Base-by-base conservation (phyloP, 1,284 basidiomycete species). In the Sphaerobolus stellatus region DNA sequence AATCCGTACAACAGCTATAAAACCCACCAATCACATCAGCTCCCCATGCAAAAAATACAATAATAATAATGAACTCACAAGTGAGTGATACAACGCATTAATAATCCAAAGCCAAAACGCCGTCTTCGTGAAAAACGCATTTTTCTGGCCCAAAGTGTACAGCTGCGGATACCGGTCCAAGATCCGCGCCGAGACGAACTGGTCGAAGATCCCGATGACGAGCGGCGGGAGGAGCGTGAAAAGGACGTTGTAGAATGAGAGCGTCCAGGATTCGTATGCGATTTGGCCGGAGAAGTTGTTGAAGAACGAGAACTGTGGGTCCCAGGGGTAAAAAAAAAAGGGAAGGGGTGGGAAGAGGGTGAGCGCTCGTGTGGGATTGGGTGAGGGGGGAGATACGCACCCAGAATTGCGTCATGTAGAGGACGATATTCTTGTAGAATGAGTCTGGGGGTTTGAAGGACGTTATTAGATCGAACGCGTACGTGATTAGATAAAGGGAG, bases 271-370 rank as follows among this genome's bases (percentile, higher is more conserved):
- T 74, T 99, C 97, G 70, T 95, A 97, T 47, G 94, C 90, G 60
- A 98, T 95, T 72, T 99, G 96, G 20, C 96, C 97, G 2, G 95
- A 98, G 74, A 98, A 99, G 66, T 94, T 96, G 78, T 97, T 98
- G 80, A 94, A 90, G 79, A 97, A 95, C 38, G 97, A 98, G 71
- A 88, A 99, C 96, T 95, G 43, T 33, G 30, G 33, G n/a, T n/a
- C n/a, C n/a, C n/a, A n/a, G n/a, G n/a, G n/a, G n/a, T n/a, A n/a
- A n/a, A n/a, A n/a, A n/a, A n/a, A n/a, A n/a, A n/a, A n/a, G n/a
- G n/a, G n/a, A n/a, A n/a, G n/a, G n/a, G n/a, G n/a, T n/a, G n/a
- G 20, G 29, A 47, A 3, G 16, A 56, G 2, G 60, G 49, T 24
- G 24, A 62, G 43, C 38, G 22, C 22, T 38, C 24, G 9, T 38